Evolutionary conservation across 164 flowering plant species (phyloP), one percentile per base, ranked within the genome.

Genomic region (Liriodendron chinense): DNA sequence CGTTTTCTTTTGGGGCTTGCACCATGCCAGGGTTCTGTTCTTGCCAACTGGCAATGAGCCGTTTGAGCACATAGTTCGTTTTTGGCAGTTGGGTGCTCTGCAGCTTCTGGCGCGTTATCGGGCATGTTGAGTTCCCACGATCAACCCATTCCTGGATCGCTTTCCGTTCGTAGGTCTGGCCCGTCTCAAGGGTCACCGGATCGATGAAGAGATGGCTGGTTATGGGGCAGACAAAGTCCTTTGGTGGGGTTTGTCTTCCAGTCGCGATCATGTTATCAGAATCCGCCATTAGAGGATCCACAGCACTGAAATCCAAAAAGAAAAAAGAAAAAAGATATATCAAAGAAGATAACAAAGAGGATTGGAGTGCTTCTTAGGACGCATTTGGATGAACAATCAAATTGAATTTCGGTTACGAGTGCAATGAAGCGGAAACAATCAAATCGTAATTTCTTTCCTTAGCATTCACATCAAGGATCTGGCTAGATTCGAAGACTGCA

Each of bases 101-200:
- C 68, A 92, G 85, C 82, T 83, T 82, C 81, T 92, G 97, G 62
- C 94, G 88, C 0, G 95, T 92, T 22, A 91, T 90, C 18, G 97
- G 97, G 68, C 97, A 91, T 0, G 91, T 89, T 4, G 88, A 86
- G 78, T 88, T 91, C 0, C 97, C 97, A 61, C 97, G 82, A 10
- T 89, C 92, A 34, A 92, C 74, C 97, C 97, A 92, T 78, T 92
- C 97, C 76, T 87, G 90, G 47, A 92, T 91, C 2, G 97, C 94
- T 80, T 59, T 85, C 24, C 91, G 90, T 80, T 92, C 97, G 72
- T 91, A 92, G 2, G 97, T 92, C 83, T 92, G 94, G 10, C 97
- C 97, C 3, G 97, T 92, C 78, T 92, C 97, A 22, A 92, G 91
- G 14, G 97, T 92, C 72, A 92, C 97, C 0, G 94, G 94, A 78